phyloP scores from a whole-genome alignment of 2,329 filamentous ascomycete genomes.

The Dothidotthia symphoricarpi region DNA sequence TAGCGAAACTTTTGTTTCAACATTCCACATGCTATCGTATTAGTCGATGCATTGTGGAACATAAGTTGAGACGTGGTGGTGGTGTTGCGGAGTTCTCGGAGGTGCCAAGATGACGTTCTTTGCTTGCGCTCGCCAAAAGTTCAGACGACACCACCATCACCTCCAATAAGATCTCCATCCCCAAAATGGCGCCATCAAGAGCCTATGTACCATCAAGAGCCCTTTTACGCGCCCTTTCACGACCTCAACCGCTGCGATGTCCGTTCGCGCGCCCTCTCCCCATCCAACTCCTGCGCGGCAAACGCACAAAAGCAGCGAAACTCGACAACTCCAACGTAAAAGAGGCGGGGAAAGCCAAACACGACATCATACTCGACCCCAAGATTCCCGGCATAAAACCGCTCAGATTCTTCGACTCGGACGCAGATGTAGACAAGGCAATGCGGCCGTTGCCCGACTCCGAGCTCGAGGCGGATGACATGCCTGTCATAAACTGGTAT shows the following conservation, averaged over 20 bases:
- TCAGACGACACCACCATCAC: slow-evolving; percentile 1
- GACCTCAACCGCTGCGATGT: slow-evolving; percentile 20
- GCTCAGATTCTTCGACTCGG: slow-evolving; percentile 1
- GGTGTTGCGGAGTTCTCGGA: slow-evolving; percentile 22
- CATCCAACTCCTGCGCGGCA: slow-evolving; percentile 20
- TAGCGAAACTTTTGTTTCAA: too few relatives aligned
- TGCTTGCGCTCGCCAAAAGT: slow-evolving; percentile 18
- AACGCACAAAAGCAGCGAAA: slow-evolving; percentile 18
- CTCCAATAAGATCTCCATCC: background rate
- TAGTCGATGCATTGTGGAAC: too few relatives aligned
- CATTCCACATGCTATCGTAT: too few relatives aligned
- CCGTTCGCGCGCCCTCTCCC: slow-evolving; percentile 16
- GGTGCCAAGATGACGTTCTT: slow-evolving; percentile 26
- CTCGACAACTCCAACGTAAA: slow-evolving; percentile 7
- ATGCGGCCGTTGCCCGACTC: slow-evolving; percentile 18
- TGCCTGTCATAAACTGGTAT: slow-evolving; percentile 27
- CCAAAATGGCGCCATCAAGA: slow-evolving; percentile 17
- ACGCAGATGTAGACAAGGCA: slow-evolving; percentile 7
- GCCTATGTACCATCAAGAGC: slow-evolving; percentile 28
- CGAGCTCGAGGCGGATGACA: slow-evolving; percentile 21
- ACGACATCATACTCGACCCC: background rate
- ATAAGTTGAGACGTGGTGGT: too few relatives aligned
- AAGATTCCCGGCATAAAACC: background rate
- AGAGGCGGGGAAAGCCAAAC: background rate
- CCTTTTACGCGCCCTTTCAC: slow-evolving; percentile 25